Evolutionary conservation across 192 early-diverging fungal species (phyloP).

Genomic region (Backusella australiensis): DNA sequence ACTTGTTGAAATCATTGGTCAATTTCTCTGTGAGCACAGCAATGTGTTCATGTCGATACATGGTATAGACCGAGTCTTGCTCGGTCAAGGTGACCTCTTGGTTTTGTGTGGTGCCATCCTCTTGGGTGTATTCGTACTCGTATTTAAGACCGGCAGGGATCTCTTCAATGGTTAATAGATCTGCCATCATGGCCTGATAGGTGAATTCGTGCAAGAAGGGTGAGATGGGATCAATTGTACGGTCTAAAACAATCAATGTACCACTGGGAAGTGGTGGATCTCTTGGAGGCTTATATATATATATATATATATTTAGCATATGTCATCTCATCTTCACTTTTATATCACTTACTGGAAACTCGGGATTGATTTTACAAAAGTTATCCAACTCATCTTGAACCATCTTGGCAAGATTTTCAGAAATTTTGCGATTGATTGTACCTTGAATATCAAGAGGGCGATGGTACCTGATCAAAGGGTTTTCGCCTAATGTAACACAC

Average conservation of each 20-base stretch:
- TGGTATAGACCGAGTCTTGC: constrained; percentile 73
- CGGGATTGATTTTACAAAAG: constrained; percentile 64
- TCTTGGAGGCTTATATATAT: constrained; percentile 17
- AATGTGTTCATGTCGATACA: constrained; percentile 80
- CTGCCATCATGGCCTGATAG: constrained; percentile 98
- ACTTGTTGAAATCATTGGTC: constrained; percentile 74
- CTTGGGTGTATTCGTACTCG: constrained; percentile 50
- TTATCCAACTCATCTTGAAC: constrained; percentile 88
- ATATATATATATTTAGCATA: not conserved
- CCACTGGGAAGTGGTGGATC: constrained; percentile 59
- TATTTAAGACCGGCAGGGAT: constrained; percentile 57
- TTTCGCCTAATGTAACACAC: constrained; percentile 84
- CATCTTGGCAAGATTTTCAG: constrained; percentile 75
- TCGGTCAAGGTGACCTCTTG: constrained; percentile 68
- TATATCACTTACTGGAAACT: constrained; percentile 51
- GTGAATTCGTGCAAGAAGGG: constrained; percentile 98
- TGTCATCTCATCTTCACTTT: not conserved
- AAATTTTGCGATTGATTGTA: constrained; percentile 56
- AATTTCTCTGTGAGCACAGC: constrained; percentile 74
- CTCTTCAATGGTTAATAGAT: constrained; percentile 73
- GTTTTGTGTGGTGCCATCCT: constrained; percentile 42
- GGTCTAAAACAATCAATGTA: constrained; percentile 87
- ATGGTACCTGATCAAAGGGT: constrained; percentile 91
- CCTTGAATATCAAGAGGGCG: constrained; percentile 72
- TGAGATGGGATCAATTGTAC: constrained; percentile 85